Evolutionary conservation across 2,329 filamentous ascomycete species (phyloP).

Genomic region (Dothidotthia symphoricarpi): DNA sequence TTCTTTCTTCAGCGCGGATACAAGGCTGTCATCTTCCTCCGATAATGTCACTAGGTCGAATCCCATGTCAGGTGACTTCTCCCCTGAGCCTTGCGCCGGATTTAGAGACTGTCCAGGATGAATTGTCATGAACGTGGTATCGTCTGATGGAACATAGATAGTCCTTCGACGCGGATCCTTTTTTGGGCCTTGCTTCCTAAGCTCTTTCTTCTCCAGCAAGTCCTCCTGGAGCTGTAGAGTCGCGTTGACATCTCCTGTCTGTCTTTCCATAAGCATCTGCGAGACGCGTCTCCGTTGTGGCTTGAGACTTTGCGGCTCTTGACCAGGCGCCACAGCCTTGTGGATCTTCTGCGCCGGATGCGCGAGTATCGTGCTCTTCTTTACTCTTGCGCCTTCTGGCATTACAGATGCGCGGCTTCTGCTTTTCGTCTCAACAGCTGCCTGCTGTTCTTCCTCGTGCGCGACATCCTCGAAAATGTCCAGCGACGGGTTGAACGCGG

Average conservation of each 20-base stretch:
- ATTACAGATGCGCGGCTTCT: conserved; percentile 29
- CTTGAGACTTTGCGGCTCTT: conserved; percentile 22
- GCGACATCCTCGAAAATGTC: conserved; percentile 43
- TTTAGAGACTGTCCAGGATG: conserved; percentile 47
- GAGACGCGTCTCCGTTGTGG: conserved; percentile 40
- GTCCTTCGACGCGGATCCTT: conserved; percentile 49
- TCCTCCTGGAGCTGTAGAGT: conserved; percentile 34
- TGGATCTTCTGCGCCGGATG: conserved; percentile 40
- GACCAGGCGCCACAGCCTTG: conserved; percentile 20
- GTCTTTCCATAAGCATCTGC: conserved; percentile 30
- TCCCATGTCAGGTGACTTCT: conserved; percentile 39
- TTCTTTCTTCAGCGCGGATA: conserved; percentile 33
- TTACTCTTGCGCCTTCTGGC: conserved; percentile 20
- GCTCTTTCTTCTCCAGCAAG: conserved; percentile 30
- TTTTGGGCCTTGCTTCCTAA: conserved; percentile 29
- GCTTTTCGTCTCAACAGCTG: conserved; percentile 23
- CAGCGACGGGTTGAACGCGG: conserved; percentile 33
- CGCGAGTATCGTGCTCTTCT: conserved; percentile 34
- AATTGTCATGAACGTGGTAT: conserved; percentile 53
- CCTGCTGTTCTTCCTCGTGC: conserved; percentile 34
- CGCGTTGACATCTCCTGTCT: conserved; percentile 25
- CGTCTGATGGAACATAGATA: conserved; percentile 53
- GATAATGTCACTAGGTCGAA: conserved; percentile 41
- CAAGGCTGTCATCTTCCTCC: conserved; percentile 38
- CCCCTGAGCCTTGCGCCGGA: conserved; percentile 26